Evolutionary conservation across 345 rosid genomes (phyloP).

Genomic region (Turritis glabra): DNA sequence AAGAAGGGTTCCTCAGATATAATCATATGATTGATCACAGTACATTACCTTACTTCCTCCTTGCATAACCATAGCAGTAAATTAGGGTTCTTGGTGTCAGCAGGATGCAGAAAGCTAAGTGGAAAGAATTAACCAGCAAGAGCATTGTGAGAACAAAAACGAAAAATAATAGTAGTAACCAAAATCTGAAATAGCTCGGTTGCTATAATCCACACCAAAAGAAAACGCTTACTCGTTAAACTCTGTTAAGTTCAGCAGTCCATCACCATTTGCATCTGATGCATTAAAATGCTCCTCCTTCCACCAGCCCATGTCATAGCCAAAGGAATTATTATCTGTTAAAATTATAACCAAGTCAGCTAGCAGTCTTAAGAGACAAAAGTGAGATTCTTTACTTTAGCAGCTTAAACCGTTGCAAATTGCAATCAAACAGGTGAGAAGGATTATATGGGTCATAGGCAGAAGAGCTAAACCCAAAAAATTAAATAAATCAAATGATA

Average conservation of each 20-base stretch:
- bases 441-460: not conserved
- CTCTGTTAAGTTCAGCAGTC: constrained; percentile 78
- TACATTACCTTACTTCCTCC: constrained; percentile 88
- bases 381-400: not conserved
- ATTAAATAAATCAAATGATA: not conserved
- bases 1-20: constrained; percentile 3
- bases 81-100: constrained; percentile 82
- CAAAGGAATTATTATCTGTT: constrained; percentile 65
- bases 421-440: not conserved
- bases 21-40: constrained; percentile 10
- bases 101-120: constrained; percentile 91
- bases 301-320: constrained; percentile 99
- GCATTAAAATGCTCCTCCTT: constrained; percentile 95
- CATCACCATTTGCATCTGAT: constrained; percentile 94
- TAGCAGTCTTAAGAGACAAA: constrained; percentile 3
- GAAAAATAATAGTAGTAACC: not conserved
- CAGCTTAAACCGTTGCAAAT: not conserved
- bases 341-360: constrained; percentile 24
- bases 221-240: constrained; percentile 81
- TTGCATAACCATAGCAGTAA: constrained; percentile 82
- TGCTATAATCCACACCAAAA: constrained; percentile 10
- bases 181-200: not conserved
- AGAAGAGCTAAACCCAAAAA: not conserved
- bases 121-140: constrained; percentile 22
- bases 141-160: constrained; percentile 3